Percentiles rank a stretch among this genome's conserved stretches.
These are phyloP conservation scores for Globisporangium heterothallicum DNA, from an alignment of 352 stramenopile genomes.

Conservation along the genomic window DNA sequence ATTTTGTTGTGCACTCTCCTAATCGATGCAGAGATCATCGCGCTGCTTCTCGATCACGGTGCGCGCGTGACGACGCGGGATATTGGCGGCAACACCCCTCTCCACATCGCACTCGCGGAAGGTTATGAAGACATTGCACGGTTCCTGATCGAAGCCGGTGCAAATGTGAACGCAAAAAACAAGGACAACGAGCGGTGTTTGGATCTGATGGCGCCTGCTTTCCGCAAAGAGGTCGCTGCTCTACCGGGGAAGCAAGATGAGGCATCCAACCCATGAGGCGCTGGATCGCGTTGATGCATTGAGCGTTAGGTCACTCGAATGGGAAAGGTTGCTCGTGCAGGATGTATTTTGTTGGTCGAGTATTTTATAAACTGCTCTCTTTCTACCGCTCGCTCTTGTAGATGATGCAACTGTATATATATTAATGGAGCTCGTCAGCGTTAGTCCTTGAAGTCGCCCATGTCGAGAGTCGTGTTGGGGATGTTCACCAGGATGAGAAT, in stretches of 20 bases:
- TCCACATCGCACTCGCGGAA: conserved; percentile 65
- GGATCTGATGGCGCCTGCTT: conserved; percentile 40
- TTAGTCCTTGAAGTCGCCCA: conserved; percentile 26
- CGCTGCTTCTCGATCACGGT: conserved; percentile 54
- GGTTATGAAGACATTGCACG: conserved; percentile 56
- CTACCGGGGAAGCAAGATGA: neutral
- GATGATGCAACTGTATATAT: no score
- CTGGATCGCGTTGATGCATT: neutral
- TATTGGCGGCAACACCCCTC: conserved; percentile 53
- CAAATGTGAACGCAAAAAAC: conserved; percentile 50
- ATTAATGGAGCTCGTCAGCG: no score
- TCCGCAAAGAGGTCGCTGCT: conserved; percentile 21
- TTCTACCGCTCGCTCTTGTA: conserved; percentile 12
- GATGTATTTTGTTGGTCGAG: neutral
- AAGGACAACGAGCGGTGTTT: conserved; percentile 48
- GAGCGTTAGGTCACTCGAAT: neutral
- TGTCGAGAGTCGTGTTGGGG: conserved; percentile 37
- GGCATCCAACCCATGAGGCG: neutral
- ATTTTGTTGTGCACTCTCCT: neutral
- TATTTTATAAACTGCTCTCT: neutral
- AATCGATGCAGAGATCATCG: conserved; percentile 40
- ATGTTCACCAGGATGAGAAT: conserved; percentile 69
- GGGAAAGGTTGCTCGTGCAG: neutral
- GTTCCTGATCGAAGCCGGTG: conserved; percentile 53
- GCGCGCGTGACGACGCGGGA: conserved; percentile 52